Percentiles rank a stretch among this genome's conserved stretches.
These are phyloP conservation scores for Salix dunnii DNA, from an alignment of 345 rosid species.

Conservation along the genomic window DNA sequence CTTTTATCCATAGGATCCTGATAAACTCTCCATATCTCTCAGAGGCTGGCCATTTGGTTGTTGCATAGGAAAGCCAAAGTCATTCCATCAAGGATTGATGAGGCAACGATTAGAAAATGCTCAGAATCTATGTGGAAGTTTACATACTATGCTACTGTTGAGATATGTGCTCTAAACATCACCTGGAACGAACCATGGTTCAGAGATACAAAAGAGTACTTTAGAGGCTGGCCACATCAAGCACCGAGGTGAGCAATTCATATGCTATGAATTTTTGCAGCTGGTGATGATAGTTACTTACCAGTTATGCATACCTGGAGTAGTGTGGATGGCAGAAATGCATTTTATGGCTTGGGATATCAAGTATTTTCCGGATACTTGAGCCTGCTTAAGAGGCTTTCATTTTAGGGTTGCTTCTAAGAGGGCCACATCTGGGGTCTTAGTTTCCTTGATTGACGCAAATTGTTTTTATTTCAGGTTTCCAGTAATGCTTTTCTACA, in stretches of 20 bases:
- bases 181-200: constrained; percentile 71
- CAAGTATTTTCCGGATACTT: constrained; percentile 1
- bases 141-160: constrained; percentile 62
- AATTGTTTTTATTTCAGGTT: constrained; percentile 45
- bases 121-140: constrained; percentile 93
- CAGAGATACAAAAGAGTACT: constrained; percentile 51
- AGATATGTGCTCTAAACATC: constrained; percentile 53
- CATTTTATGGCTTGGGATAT: background rate
- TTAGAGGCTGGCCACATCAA: constrained; percentile 85
- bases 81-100: constrained; percentile 44
- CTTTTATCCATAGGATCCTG: background rate
- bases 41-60: constrained; percentile 73
- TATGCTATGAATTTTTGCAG: constrained; percentile 6
- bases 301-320: background rate
- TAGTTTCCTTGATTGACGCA: background rate
- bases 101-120: constrained; percentile 61
- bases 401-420: background rate
- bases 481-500: constrained; percentile 62
- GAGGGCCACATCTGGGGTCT: background rate
- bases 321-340: background rate
- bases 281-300: background rate
- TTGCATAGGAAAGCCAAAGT: constrained; percentile 36
- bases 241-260: constrained; percentile 64
- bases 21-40: constrained; percentile 18
- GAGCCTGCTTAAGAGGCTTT: constrained; percentile 2